Conservation (phyloP, 2,329 filamentous ascomycete species). For the Aspergillus sp. region DNA sequence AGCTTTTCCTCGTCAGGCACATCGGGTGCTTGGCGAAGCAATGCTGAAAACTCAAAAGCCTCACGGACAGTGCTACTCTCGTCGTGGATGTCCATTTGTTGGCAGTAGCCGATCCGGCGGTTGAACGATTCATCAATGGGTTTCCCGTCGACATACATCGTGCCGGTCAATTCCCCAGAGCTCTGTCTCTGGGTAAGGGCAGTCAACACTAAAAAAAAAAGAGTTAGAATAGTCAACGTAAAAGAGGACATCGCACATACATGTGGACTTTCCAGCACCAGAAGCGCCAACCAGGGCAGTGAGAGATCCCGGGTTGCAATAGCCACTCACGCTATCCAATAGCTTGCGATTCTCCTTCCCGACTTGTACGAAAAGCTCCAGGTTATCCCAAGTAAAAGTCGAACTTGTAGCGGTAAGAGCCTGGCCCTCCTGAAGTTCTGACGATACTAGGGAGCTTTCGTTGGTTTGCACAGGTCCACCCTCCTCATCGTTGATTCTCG, state of each 20-base stretch:
- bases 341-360: slow-evolving; percentile 61
- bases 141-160: slow-evolving; percentile 67
- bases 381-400: slow-evolving; percentile 69
- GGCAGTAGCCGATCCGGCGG: slow-evolving; percentile 68
- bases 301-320: slow-evolving; percentile 74
- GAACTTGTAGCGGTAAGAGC: slow-evolving; percentile 58
- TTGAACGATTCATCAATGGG: slow-evolving; percentile 63
- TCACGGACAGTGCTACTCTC: slow-evolving; percentile 67
- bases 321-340: slow-evolving; percentile 70
- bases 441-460: slow-evolving; percentile 23
- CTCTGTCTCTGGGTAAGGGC: slow-evolving; percentile 70
- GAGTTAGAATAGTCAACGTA: not conserved
- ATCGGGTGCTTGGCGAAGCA: slow-evolving; percentile 59
- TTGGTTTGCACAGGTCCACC: slow-evolving; percentile 32
- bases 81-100: slow-evolving; percentile 72
- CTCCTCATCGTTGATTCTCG: slow-evolving; percentile 29
- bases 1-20: slow-evolving; percentile 61
- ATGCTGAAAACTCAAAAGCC: slow-evolving; percentile 67
- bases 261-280: slow-evolving; percentile 68
- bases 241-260: slow-evolving; percentile 25
- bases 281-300: slow-evolving; percentile 78
- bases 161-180: slow-evolving; percentile 62
- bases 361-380: slow-evolving; percentile 70
- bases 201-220: slow-evolving; percentile 64
- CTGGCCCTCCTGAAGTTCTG: slow-evolving; percentile 30